Percentiles rank a stretch among this genome's conserved stretches.
Evolutionary conservation across 208 protist species (phyloP).

Genomic region (Leishmania arabica): DNA sequence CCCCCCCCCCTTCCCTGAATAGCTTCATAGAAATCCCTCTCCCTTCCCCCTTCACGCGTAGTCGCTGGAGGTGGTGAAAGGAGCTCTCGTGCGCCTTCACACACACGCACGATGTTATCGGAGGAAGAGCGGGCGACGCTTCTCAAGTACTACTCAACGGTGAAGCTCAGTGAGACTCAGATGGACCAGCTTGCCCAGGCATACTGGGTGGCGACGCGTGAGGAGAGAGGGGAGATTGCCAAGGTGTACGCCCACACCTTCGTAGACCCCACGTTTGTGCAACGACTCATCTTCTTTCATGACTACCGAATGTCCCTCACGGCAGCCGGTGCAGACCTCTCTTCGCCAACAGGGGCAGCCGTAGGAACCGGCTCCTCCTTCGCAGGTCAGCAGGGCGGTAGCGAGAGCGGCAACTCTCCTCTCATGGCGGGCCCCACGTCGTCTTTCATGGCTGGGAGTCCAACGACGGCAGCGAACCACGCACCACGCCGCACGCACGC

Average conservation of each 20-base stretch:
- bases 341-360: not conserved
- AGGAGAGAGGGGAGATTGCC: slow-evolving; percentile 71
- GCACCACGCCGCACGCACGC: slow-evolving; percentile 54
- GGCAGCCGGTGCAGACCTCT: not conserved
- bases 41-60: not conserved
- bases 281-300: slow-evolving; percentile 69
- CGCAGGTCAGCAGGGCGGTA: not conserved
- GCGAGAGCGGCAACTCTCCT: slow-evolving; percentile 1
- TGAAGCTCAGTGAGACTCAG: slow-evolving; percentile 64
- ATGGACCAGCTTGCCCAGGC: slow-evolving; percentile 60
- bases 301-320: slow-evolving; percentile 31
- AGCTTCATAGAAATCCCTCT: not conserved
- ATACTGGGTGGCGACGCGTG: slow-evolving; percentile 75
- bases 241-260: slow-evolving; percentile 76
- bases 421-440: slow-evolving; percentile 9
- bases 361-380: not conserved
- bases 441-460: slow-evolving; percentile 14
- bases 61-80: not conserved
- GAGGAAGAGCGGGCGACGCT: slow-evolving; percentile 66
- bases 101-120: slow-evolving; percentile 48
- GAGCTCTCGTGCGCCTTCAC: not conserved
- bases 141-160: slow-evolving; percentile 65
- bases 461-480: slow-evolving; percentile 3
- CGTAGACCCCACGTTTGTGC: slow-evolving; percentile 71
- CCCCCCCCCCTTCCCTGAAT: not conserved